phyloP scores from a whole-genome alignment of 306 rosid species.

The Lathyrus oleraceus region DNA sequence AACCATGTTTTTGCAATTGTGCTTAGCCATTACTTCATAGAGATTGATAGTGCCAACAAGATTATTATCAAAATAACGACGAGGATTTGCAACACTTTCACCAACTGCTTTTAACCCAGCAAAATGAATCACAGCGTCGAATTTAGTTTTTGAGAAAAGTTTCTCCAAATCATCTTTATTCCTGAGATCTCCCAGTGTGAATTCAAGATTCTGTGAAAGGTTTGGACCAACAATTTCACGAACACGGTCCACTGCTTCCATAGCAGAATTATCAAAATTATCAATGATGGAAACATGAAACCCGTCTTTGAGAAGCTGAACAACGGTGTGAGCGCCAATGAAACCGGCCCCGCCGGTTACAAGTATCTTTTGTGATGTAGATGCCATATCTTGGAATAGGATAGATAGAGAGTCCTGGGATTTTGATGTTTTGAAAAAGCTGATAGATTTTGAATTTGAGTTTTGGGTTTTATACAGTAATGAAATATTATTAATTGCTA shows the following conservation, averaged over 20 bases:
- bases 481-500: too few relatives aligned
- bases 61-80: too few relatives aligned
- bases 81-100: too few relatives aligned
- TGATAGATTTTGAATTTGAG: too few relatives aligned
- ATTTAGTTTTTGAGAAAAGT: slow-evolving; percentile 57
- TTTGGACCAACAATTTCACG: slow-evolving; percentile 47
- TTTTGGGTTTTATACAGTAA: too few relatives aligned
- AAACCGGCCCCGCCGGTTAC: slow-evolving; percentile 59
- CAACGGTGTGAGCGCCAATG: too few relatives aligned
- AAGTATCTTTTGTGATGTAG: slow-evolving; percentile 28
- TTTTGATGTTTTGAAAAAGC: too few relatives aligned
- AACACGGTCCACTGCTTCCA: slow-evolving; percentile 72
- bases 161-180: slow-evolving; percentile 74
- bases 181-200: slow-evolving; percentile 73
- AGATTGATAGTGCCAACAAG: too few relatives aligned
- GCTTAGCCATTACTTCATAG: too few relatives aligned
- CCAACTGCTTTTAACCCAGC: too few relatives aligned
- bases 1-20: too few relatives aligned
- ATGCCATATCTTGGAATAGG: slow-evolving; percentile 25
- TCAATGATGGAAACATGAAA: slow-evolving; percentile 64
- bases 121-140: too few relatives aligned
- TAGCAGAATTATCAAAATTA: slow-evolving; percentile 68
- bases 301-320: slow-evolving; percentile 57
- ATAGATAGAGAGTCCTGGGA: background rate
- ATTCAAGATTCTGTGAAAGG: slow-evolving; percentile 52